phyloP scores from a whole-genome alignment of 2,329 filamentous ascomycete species.

The Stemphylium vesicarium region DNA sequence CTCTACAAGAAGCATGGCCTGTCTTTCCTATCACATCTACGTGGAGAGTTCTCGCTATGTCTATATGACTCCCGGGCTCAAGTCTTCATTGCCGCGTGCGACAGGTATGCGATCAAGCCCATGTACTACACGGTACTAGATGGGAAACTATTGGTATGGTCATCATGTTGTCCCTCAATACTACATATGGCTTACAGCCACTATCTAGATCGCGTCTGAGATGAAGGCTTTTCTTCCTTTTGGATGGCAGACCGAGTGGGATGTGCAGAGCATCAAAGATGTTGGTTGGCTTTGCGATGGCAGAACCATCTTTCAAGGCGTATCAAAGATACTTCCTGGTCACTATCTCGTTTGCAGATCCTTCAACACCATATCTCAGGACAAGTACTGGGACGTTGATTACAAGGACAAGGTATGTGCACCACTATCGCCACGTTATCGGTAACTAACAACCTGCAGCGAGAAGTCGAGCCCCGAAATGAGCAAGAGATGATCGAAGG shows the following conservation, averaged over 20 bases:
- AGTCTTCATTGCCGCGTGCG: constrained; percentile 56
- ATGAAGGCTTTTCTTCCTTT: constrained; percentile 61
- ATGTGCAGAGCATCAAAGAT: constrained; percentile 55
- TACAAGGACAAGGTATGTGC: constrained; percentile 59
- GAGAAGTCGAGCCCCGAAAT: constrained; percentile 50
- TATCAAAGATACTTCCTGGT: constrained; percentile 46
- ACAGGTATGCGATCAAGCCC: constrained; percentile 65
- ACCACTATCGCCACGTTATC: too few relatives aligned
- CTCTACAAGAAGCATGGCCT: constrained; percentile 55
- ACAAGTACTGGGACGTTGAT: constrained; percentile 61
- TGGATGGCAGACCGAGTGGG: constrained; percentile 62
- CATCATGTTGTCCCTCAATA: background rate
- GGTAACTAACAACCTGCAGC: constrained; percentile 3
- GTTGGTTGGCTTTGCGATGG: constrained; percentile 54
- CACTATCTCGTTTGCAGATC: constrained; percentile 34
- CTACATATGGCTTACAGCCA: background rate
- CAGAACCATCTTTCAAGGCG: constrained; percentile 59
- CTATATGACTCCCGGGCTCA: constrained; percentile 55
- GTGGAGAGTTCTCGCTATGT: constrained; percentile 63
- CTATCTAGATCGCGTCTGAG: constrained; percentile 45
- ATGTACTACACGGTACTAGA: constrained; percentile 58
- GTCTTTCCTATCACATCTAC: constrained; percentile 55
- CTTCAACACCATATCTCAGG: constrained; percentile 48
- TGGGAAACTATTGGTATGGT: constrained; percentile 48
- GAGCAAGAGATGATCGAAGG: constrained; percentile 60